Evolutionary conservation across 2,329 filamentous ascomycete species (phyloP), one percentile per base, ranked within the genome.

Genomic region (Dactylella cylindrospora): DNA sequence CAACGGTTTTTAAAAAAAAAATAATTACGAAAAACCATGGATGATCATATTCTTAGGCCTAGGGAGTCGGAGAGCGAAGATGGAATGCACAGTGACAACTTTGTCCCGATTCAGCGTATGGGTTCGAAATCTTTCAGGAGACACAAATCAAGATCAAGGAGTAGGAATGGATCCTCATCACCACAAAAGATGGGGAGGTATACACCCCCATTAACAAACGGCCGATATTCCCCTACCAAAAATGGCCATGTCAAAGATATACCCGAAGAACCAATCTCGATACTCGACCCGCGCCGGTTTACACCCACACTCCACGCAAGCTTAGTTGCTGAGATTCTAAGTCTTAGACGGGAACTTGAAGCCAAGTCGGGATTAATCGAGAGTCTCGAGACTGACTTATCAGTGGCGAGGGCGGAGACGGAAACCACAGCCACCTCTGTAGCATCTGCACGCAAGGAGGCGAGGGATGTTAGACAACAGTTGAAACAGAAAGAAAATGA

Each of bases 271-370:
- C 52, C 59, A 32, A 64, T 74, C 26, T 82, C 81, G 2, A 83
- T 89, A 17, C 77, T 96, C 23, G 93, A 98, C 70, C 90, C 93
- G 2, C 83, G 91, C 51, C 82, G 93, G 29, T 96, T 98, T 70
- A 98, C 93, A 0, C 93, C 93, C 1, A 97, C 90, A 0, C 76
- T 98, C 8, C 93, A 97, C 72, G 93, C 93, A 6, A 96, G 88
- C 43, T 77, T 98, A 5, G 91, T 98, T 0, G 91, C 91, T 0
- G 93, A 98, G 72, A 98, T 98, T 65, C 77, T 98, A 31, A 83
- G 84, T 1, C 75, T 98, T 43, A 83, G 90, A 17, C 80, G 93
- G 55, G 93, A 98, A 66, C 82, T 97, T 65, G 93, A 98, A 70
- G 88, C 87, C 33, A 96, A 95, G 74, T 81, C 85, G 36, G 88